phyloP scores from a whole-genome alignment of 768 basidiomycete genomes.

The Dacryopinax primogenitus region DNA sequence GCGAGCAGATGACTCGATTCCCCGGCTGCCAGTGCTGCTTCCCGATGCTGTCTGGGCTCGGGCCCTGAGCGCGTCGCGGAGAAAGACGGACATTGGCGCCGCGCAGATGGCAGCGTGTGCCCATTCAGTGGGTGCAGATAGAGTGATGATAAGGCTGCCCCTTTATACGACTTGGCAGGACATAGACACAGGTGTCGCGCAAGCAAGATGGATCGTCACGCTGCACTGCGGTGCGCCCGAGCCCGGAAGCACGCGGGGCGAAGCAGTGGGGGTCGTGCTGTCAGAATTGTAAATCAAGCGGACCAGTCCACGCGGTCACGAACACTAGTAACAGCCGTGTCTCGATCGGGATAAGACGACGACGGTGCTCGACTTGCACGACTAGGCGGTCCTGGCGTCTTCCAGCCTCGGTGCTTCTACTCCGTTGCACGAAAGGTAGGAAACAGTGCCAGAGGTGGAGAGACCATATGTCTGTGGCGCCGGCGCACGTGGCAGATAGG shows the following conservation, averaged over 20 bases:
- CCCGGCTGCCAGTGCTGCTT: background rate
- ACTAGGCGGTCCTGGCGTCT: too few relatives aligned
- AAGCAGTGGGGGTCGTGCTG: too few relatives aligned
- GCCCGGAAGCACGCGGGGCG: background rate
- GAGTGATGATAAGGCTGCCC: background rate
- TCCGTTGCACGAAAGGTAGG: too few relatives aligned
- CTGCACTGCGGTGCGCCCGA: too few relatives aligned
- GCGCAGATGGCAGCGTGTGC: background rate
- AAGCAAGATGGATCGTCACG: background rate
- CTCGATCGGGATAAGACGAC: too few relatives aligned
- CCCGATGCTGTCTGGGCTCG: background rate
- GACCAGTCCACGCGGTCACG: background rate
- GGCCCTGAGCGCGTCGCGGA: background rate
- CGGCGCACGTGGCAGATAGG: background rate
- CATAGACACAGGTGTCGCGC: too few relatives aligned
- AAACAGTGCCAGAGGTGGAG: too few relatives aligned
- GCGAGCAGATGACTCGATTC: too few relatives aligned
- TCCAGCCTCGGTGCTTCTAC: too few relatives aligned
- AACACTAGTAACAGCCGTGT: background rate
- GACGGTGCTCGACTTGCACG: too few relatives aligned
- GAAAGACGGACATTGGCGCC: background rate
- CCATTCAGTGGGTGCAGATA: background rate
- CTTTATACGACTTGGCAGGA: background rate
- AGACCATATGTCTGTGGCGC: background rate
- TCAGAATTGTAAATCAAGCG: background rate